These are phyloP conservation scores for Fusarium haematococcum DNA, from an alignment of 2,329 filamentous ascomycete genomes.

Conservation along the genomic window DNA sequence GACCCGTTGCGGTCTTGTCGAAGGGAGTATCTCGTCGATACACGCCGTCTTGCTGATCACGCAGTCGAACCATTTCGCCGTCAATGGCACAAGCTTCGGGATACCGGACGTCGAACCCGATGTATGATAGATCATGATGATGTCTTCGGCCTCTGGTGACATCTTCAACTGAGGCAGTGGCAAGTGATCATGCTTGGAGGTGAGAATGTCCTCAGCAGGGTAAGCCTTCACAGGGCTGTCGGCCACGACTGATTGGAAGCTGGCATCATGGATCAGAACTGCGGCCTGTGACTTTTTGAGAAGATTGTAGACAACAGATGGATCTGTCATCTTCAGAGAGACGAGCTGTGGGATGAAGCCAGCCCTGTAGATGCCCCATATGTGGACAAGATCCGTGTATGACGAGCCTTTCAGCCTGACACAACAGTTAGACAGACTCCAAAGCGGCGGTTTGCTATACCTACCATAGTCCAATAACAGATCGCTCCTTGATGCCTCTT, in stretches of 20 bases:
- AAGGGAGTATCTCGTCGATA: not conserved
- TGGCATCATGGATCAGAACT: slow-evolving; percentile 26
- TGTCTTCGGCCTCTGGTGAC: slow-evolving; percentile 10
- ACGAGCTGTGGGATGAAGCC: slow-evolving; percentile 38
- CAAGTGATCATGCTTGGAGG: not conserved
- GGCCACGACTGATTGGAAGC: not conserved
- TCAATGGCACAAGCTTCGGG: slow-evolving; percentile 37
- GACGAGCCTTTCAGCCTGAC: slow-evolving; percentile 27
- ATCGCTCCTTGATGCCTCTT: not conserved
- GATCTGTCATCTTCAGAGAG: slow-evolving; percentile 29
- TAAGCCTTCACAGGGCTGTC: slow-evolving; percentile 13
- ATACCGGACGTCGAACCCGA: slow-evolving; percentile 38
- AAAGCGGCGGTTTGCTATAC: fast-evolving
- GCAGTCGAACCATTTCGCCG: slow-evolving; percentile 29
- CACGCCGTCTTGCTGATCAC: not conserved
- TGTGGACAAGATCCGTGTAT: slow-evolving; percentile 30
- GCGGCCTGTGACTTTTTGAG: slow-evolving; percentile 12
- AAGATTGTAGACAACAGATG: slow-evolving; percentile 30
- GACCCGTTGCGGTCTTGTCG: not conserved
- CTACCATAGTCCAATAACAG: slow-evolving; percentile 38
- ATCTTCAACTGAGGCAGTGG: not conserved
- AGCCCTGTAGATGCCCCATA: slow-evolving; percentile 33
- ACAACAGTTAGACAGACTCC: not conserved
- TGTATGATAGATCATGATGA: slow-evolving; percentile 30
- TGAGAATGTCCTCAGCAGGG: not conserved